Base-by-base conservation (phyloP, 1,139 yeast genomes). In the Taphrina sp. region DNA sequence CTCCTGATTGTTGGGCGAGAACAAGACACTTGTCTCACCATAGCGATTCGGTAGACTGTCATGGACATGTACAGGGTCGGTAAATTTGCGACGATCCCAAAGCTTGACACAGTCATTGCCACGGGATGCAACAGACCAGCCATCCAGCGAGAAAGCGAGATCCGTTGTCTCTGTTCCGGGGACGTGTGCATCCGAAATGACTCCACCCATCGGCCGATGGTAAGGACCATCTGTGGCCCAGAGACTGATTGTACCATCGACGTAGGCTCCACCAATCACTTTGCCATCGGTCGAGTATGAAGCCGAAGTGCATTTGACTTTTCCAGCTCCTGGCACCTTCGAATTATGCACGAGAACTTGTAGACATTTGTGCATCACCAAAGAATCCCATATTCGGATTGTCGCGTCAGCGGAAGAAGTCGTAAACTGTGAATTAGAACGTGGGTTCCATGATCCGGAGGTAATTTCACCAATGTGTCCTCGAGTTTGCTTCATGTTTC, bases 391-490 rank as follows among this genome's bases (percentile, higher is more conserved):
- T 12, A 71, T 61, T 12, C 74, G 61, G 2, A 72, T 63, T 0
- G 75, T 71, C 2, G 69, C 66, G 55, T 71, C 74, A 2, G 59
- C 58, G 0, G 70, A 62, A 0, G 64, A 59, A 0, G 74, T 71
- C 5, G 65, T 64, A 57, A 71, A 71, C 22, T 45, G 59, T 5
- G 58, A 37, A 2, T 49, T 39, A 34, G 54, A 58, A 3, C 56
- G 45, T 1, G 70, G 70, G 36, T 64, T 62, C 74, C 74, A 71
- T n/a, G 61, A 59, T 1, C 67, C 74, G 17, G 64, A 54, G 0
- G 71, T 64, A 16, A 71, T 61, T 42, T 66, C 70, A 1, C 72
- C 69, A 1, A 65, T 63, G 61, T 71, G 74, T 5, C 74, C 74
- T 45, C 65, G 66, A 1, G 74, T 71, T 58, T 69, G 69, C 54